These are phyloP conservation scores for Backusella westeae DNA, from an alignment of 192 early-diverging fungal species.

Conservation along the genomic window DNA sequence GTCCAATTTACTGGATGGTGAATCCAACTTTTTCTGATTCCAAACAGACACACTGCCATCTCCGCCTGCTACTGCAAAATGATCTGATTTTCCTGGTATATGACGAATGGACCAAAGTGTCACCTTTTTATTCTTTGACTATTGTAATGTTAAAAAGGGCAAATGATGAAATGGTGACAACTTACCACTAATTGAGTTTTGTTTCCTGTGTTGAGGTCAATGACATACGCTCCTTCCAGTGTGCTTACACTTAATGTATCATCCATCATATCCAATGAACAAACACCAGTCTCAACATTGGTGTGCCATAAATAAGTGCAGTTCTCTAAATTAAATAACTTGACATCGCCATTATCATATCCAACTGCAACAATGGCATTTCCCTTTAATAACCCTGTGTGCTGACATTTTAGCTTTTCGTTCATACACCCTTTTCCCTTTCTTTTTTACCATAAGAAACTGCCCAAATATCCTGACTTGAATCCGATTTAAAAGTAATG, in stretches of 20 bases:
- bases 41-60: constrained; percentile 55
- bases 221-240: constrained; percentile 52
- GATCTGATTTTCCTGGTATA: constrained; percentile 62
- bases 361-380: constrained; percentile 49
- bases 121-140: background rate
- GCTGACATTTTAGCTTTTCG: background rate
- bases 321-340: constrained; percentile 63
- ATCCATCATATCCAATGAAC: constrained; percentile 45
- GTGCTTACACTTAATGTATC: constrained; percentile 56
- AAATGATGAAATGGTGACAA: background rate
- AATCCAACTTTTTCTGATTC: constrained; percentile 45
- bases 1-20: constrained; percentile 36
- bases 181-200: constrained; percentile 25
- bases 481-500: constrained; percentile 52
- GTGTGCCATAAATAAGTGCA: constrained; percentile 63
- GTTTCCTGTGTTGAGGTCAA: constrained; percentile 57
- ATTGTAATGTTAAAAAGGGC: background rate
- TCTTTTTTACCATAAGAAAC: constrained; percentile 68
- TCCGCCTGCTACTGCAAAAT: constrained; percentile 61
- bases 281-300: constrained; percentile 69
- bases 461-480: constrained; percentile 61
- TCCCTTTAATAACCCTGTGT: background rate
- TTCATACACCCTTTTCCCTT: background rate
- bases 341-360: constrained; percentile 75
- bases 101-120: constrained; percentile 68